Evolutionary conservation across 768 basidiomycete genomes (phyloP), one percentile per base, ranked within the genome.

Genomic region (Royoungia palumana): DNA sequence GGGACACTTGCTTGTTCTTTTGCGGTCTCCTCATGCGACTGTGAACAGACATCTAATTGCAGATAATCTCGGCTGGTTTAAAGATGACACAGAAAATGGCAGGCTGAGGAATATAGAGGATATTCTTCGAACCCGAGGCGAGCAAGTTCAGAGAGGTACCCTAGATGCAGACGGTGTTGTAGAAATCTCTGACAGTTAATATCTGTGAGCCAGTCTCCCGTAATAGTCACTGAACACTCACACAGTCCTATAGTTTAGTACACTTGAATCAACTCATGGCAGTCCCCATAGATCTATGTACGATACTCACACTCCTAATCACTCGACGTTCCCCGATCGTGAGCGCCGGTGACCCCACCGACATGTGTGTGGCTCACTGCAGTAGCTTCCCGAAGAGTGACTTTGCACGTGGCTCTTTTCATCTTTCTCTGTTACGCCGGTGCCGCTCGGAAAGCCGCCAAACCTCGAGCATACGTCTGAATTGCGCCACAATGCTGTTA

Each of bases 1-100:
- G 83, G 19, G 19, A 14, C 25, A 30, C 32, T 21, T 21, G 16
- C 14, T 30, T 39, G 35, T 32, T 16, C 4, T 19, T 8, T 13
- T n/a, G 5, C 4, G 22, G 50, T 51, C 28, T 46, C 24, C 7
- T 10, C 10, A 7, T 6, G 2, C 13, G 20, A n/a, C n/a, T 21
- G 12, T 14, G 20, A 48, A 20, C 52, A 90, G 88, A 25, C 88
- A 91, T 66, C 70, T 94, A 10, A 90, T 93, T 56, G 93, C 93
- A 5, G 93, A 95, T 62, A 85, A 95, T 59, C 69, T 95, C 12
- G 88, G 87, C 1, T 95, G 93, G 93, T 95, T 95, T 72, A 84
- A 89, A 59, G 89, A 93, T 24, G 78, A 72, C 51, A 92, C 87
- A 6, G 69, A 82, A 51, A 81, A 81, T 5, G 89, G 89, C 6